phyloP scores from a whole-genome alignment of 176 grass and related monocot genomes.

The Tillandsia leiboldiana region DNA sequence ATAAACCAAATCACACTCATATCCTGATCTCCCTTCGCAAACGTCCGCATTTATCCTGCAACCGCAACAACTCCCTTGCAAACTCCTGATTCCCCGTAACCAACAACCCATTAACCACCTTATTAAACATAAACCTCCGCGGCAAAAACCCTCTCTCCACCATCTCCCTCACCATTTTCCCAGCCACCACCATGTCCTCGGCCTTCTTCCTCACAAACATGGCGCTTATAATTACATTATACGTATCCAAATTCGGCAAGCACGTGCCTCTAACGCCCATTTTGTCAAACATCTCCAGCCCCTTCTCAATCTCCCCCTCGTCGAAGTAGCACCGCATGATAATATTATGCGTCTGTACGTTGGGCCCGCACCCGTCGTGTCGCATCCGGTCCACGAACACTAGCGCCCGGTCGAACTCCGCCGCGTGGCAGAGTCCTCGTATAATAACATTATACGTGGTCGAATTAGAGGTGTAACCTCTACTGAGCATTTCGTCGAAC shows the following conservation, averaged over 20 bases:
- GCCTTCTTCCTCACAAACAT: slow-evolving; percentile 85
- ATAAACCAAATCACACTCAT: slow-evolving; percentile 17
- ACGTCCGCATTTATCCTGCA: slow-evolving; percentile 67
- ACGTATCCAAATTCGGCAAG: slow-evolving; percentile 83
- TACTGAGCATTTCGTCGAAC: slow-evolving; percentile 51
- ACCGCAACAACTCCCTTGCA: slow-evolving; percentile 55
- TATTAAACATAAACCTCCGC: slow-evolving; percentile 89
- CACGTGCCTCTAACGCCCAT: slow-evolving; percentile 55
- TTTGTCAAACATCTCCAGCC: slow-evolving; percentile 51
- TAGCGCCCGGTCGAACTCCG: slow-evolving; percentile 54
- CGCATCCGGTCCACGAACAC: slow-evolving; percentile 57
- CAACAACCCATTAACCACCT: slow-evolving; percentile 68
- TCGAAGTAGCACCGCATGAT: slow-evolving; percentile 67
- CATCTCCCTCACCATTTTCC: slow-evolving; percentile 83
- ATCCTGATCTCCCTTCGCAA: slow-evolving; percentile 53
- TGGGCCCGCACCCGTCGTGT: slow-evolving; percentile 37
- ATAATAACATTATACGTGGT: slow-evolving; percentile 72
- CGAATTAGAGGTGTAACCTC: slow-evolving; percentile 43
- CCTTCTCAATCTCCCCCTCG: slow-evolving; percentile 69
- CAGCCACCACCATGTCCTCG: slow-evolving; percentile 60
- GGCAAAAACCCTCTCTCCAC: slow-evolving; percentile 79
- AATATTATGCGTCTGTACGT: slow-evolving; percentile 74
- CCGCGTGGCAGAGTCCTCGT: slow-evolving; percentile 64
- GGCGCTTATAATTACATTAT: slow-evolving; percentile 83
- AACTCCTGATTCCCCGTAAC: slow-evolving; percentile 77